Base-by-base conservation (phyloP, 2,329 filamentous ascomycete species). In the Talaromyces atroroseus region DNA sequence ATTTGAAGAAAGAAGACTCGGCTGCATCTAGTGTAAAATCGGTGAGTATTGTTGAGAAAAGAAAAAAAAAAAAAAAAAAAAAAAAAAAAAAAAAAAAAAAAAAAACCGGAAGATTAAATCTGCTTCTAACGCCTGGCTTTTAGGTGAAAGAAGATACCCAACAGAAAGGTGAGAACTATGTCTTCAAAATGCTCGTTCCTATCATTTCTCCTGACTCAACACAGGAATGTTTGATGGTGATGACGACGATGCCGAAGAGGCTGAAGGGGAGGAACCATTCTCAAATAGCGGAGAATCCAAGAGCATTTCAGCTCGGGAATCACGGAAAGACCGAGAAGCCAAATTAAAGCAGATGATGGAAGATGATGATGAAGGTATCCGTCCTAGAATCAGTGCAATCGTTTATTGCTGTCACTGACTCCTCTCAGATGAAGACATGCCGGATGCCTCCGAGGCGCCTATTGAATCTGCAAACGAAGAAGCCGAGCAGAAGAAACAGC, bases 331-430 rank as follows among this genome's bases (percentile, higher is more conserved):
- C 56, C 80, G 85, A 23, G 82, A 88, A 64, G 86, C 85, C 52
- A 81, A 80, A 60, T 71, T 91, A 49, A 80, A 80, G 55, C 82
- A 83, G 63, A 90, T 91, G 87, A 90, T 91, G 88, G 87, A 90
- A 47, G 81, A 83, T 54, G 85, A 87, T 63, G 40, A 54, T 29
- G 71, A 68, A 68, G 65, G 56, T 71, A 49, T 44, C 29, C 45
- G 54, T 61, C 65, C 36, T 53, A 61, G 2, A 66, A 63, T 53
- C 62, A 62, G 29, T 54, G 44, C 42, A 40, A 63, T 66, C 58
- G 59, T 68, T 56, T 26, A 58, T 52, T 18, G 20, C 47, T 50
- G 58, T 47, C n/a, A 60, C 69, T 62, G 58, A 65, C 42, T 49
- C 46, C 21, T 49, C 70, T 56, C 77, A 14, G 78, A 85, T 23